These are phyloP conservation scores for Colletotrichum tanaceti DNA, from an alignment of 2,329 filamentous ascomycete genomes.

Conservation along the genomic window DNA sequence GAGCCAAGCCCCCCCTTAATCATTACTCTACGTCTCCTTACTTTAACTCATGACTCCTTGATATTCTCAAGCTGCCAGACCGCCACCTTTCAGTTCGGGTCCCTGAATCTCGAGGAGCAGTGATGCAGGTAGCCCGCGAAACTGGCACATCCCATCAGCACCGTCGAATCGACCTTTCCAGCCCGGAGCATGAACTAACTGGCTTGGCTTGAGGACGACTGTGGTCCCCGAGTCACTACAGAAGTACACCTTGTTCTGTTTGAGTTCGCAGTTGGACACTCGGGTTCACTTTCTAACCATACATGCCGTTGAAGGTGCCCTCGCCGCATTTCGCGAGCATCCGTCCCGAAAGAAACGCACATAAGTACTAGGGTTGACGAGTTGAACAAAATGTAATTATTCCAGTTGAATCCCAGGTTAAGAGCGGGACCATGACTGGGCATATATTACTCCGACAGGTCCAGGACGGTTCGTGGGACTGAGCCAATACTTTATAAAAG, in stretches of 20 bases:
- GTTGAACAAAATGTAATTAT: too few relatives aligned
- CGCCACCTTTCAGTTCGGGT: conserved; percentile 3
- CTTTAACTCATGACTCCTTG: not conserved
- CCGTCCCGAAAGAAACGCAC: too few relatives aligned
- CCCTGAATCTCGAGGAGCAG: too few relatives aligned
- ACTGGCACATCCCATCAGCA: not conserved
- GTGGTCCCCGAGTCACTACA: conserved; percentile 6
- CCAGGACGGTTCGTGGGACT: too few relatives aligned
- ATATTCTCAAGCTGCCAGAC: conserved; percentile 16
- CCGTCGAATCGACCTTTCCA: conserved; percentile 11
- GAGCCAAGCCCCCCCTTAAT: too few relatives aligned
- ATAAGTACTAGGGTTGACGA: too few relatives aligned
- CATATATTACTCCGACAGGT: too few relatives aligned
- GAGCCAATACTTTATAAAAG: too few relatives aligned
- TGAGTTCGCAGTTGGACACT: not conserved
- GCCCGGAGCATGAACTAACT: conserved; percentile 9
- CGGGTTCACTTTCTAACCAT: too few relatives aligned
- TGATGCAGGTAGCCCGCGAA: conserved; percentile 5
- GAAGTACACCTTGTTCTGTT: conserved; percentile 8
- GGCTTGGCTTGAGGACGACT: conserved; percentile 11
- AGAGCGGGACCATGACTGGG: too few relatives aligned
- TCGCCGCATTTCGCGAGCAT: not conserved
- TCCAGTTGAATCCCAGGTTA: too few relatives aligned
- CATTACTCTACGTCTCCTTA: too few relatives aligned
- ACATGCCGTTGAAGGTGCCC: not conserved